These are phyloP conservation scores for Margaritispora aquatica DNA, from an alignment of 495 filamentous ascomycete genomes.

Conservation along the genomic window DNA sequence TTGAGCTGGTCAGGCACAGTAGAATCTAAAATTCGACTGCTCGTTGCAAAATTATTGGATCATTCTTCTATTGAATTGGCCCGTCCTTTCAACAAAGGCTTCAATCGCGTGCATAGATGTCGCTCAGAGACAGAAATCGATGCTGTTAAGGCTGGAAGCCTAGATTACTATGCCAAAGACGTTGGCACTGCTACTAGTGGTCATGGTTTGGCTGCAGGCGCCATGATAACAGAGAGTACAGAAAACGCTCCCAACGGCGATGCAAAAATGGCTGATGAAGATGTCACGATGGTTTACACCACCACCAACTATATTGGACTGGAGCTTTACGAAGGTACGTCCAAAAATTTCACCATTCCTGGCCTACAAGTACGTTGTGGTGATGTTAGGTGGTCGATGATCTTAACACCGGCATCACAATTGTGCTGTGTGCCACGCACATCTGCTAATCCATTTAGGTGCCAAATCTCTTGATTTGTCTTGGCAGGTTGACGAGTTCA, in stretches of 20 bases:
- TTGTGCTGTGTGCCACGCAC: conserved; percentile 29
- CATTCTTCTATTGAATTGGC: conserved; percentile 70
- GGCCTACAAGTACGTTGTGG: conserved; percentile 19
- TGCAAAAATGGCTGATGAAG: conserved; percentile 32
- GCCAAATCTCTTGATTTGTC: conserved; percentile 62
- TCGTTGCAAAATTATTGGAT: conserved; percentile 75
- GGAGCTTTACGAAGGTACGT: conserved; percentile 60
- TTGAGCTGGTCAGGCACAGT: conserved; percentile 85
- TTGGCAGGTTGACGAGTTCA: conserved; percentile 68
- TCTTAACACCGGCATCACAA: conserved; percentile 42
- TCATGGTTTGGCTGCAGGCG: conserved; percentile 30
- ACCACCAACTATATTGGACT: conserved; percentile 87
- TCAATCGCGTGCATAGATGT: conserved; percentile 72
- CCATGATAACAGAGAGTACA: conserved; percentile 7
- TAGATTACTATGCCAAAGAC: conserved; percentile 53
- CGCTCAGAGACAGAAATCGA: conserved; percentile 63
- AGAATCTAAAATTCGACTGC: conserved; percentile 81
- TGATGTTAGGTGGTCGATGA: conserved; percentile 26
- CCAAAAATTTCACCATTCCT: not conserved
- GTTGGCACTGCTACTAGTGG: conserved; percentile 53
- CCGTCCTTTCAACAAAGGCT: conserved; percentile 89
- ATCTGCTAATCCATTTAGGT: conserved; percentile 29
- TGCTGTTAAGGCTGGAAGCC: conserved; percentile 62
- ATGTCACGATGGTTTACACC: conserved; percentile 57
- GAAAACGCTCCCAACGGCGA: conserved; percentile 26